Evolutionary conservation across 1,284 basidiomycete species (phyloP).

Genomic region (Melanopsichium pennsylvanicum): DNA sequence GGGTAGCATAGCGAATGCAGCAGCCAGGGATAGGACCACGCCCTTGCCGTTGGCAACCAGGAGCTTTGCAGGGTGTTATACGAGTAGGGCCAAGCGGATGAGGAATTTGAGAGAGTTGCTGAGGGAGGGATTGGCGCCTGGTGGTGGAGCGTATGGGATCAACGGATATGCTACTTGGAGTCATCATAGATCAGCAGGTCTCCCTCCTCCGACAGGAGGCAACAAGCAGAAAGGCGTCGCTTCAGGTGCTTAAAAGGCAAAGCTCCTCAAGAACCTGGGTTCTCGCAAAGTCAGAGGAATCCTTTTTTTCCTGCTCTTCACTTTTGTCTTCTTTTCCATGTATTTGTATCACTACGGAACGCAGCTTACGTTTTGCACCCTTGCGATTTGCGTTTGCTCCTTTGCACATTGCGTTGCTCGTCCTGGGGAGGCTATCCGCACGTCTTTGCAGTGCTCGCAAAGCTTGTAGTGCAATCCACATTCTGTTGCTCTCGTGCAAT

Average conservation of each 20-base stretch:
- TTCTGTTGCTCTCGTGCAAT: too few relatives aligned
- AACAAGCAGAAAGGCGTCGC: slow-evolving; percentile 24
- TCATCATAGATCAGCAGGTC: slow-evolving; percentile 2
- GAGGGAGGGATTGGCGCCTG: slow-evolving; percentile 47
- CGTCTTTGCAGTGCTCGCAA: too few relatives aligned
- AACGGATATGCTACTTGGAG: slow-evolving; percentile 43
- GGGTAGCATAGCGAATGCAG: slow-evolving; percentile 46
- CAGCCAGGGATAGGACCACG: slow-evolving; percentile 47
- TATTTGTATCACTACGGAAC: slow-evolving; percentile 8
- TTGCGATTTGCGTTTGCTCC: too few relatives aligned
- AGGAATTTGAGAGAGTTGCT: slow-evolving; percentile 53
- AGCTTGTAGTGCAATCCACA: too few relatives aligned
- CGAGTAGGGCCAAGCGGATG: slow-evolving; percentile 51
- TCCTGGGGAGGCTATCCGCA: too few relatives aligned
- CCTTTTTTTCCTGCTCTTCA: not conserved
- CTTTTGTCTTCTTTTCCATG: not conserved
- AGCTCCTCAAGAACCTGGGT: too few relatives aligned
- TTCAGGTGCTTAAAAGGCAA: slow-evolving; percentile 12
- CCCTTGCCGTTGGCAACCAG: slow-evolving; percentile 54
- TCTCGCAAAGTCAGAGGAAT: too few relatives aligned
- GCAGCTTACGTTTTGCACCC: not conserved
- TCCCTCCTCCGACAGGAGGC: not conserved
- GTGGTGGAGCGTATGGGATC: slow-evolving; percentile 39
- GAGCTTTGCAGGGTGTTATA: slow-evolving; percentile 53
- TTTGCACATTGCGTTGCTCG: too few relatives aligned